Evolutionary conservation across 31 red algal species (phyloP).

Genomic region (Endocladia muricata): DNA sequence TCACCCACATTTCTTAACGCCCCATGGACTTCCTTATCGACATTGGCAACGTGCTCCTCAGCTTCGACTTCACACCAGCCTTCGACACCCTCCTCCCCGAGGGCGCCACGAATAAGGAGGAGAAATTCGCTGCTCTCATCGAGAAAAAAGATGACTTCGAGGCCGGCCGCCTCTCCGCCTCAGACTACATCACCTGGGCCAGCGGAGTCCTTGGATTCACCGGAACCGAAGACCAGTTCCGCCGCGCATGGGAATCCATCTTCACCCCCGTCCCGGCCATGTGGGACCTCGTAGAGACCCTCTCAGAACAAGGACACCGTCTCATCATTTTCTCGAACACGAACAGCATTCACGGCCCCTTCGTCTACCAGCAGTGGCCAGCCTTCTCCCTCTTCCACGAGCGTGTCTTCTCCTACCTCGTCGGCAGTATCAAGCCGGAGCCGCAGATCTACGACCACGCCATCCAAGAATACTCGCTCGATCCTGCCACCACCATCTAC

Average conservation of each 20-base stretch:
- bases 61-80: conserved; percentile 1
- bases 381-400: conserved; percentile 5
- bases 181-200: neutral
- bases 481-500: neutral
- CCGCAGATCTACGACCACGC: neutral
- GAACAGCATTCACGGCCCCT: neutral
- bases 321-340: conserved; percentile 20
- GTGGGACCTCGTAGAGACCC: neutral
- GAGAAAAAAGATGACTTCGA: neutral
- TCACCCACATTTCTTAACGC: neutral
- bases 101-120: neutral
- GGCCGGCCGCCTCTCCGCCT: neutral
- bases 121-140: neutral
- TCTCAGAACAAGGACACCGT: neutral
- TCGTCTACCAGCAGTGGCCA: neutral
- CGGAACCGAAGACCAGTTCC: neutral
- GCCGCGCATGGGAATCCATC: neutral
- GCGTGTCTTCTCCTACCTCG: neutral
- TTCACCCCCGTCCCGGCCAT: neutral
- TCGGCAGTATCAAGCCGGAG: conserved; percentile 4
- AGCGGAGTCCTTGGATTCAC: neutral
- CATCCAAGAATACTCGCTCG: neutral
- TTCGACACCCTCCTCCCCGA: neutral
- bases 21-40: neutral
- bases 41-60: conserved; percentile 14